Percentiles rank a stretch among this genome's conserved stretches.
Conservation (phyloP, 1,139 yeast genomes). For the Debaryomycetaceae sp. region DNA sequence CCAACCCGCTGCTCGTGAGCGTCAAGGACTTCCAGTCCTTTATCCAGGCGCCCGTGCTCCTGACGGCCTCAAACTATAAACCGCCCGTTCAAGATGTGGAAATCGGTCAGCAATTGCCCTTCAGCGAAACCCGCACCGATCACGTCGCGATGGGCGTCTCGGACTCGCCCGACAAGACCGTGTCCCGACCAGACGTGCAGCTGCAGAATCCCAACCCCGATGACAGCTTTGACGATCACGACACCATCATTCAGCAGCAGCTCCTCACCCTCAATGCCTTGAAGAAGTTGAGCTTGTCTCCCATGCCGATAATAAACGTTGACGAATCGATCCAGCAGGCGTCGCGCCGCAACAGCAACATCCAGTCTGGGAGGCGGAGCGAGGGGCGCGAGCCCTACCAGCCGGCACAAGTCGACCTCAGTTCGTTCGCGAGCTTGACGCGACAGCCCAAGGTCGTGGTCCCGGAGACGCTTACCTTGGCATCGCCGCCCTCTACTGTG, state of each 20-base stretch:
- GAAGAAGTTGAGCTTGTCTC: constrained; percentile 34
- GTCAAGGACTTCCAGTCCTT: constrained; percentile 34
- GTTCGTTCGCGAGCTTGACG: constrained; percentile 37
- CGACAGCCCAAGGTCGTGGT: constrained; percentile 27
- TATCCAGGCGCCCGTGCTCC: constrained; percentile 38
- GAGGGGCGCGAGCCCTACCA: constrained; percentile 28
- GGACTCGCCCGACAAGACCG: constrained; percentile 3
- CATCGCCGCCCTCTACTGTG: no score
- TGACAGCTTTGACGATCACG: constrained; percentile 18
- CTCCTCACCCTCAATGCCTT: constrained; percentile 34
- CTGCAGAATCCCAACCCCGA: neutral
- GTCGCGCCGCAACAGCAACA: constrained; percentile 1
- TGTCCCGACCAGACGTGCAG: constrained; percentile 1
- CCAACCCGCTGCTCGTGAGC: constrained; percentile 5
- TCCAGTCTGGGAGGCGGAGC: constrained; percentile 6
- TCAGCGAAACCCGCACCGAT: constrained; percentile 13
- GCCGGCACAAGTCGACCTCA: constrained; percentile 45
- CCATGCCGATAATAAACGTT: constrained; percentile 21
- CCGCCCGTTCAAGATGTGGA: constrained; percentile 20
- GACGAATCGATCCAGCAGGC: constrained; percentile 9
- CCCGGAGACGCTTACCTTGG: no score
- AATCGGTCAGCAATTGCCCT: constrained; percentile 36
- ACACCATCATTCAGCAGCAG: constrained; percentile 31
- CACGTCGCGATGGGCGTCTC: constrained; percentile 1
- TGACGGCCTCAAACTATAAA: constrained; percentile 26